Evolutionary conservation across 176 grass and related monocot genomes (phyloP).

Genomic region (Thinopyrum elongatum): DNA sequence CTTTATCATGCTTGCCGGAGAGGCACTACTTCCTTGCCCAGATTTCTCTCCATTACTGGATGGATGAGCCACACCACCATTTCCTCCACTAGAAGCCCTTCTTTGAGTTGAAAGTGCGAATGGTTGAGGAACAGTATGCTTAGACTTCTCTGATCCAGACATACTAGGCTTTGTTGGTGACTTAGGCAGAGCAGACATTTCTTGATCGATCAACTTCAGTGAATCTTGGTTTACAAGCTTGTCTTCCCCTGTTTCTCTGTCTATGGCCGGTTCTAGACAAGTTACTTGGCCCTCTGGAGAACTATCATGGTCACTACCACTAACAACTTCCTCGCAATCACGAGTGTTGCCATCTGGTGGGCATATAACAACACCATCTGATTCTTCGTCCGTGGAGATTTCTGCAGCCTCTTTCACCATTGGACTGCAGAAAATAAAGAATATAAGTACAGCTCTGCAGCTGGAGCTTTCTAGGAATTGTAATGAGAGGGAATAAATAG

Average conservation of each 20-base stretch:
- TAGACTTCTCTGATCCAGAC: slow-evolving; percentile 42
- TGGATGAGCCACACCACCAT: slow-evolving; percentile 32
- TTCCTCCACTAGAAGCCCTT: slow-evolving; percentile 37
- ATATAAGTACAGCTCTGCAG: slow-evolving; percentile 31
- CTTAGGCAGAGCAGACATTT: slow-evolving; percentile 32
- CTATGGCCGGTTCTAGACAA: slow-evolving; percentile 27
- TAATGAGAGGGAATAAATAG: slow-evolving; percentile 1
- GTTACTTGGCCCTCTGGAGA: slow-evolving; percentile 27
- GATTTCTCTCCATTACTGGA: slow-evolving; percentile 41
- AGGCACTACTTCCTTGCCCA: slow-evolving; percentile 29
- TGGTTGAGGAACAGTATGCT: slow-evolving; percentile 57
- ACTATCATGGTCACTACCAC: slow-evolving; percentile 31
- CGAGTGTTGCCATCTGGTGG: slow-evolving; percentile 39
- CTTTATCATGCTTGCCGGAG: slow-evolving; percentile 42
- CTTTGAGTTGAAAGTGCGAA: slow-evolving; percentile 62
- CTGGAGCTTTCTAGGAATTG: slow-evolving; percentile 7
- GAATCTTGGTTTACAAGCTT: slow-evolving; percentile 49
- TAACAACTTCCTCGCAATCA: slow-evolving; percentile 33
- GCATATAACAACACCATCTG: slow-evolving; percentile 50
- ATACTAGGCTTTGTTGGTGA: slow-evolving; percentile 47
- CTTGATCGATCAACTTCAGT: slow-evolving; percentile 51
- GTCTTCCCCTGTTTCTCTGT: slow-evolving; percentile 45
- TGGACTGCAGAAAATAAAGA: slow-evolving; percentile 39
- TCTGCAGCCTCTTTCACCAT: slow-evolving; percentile 66
- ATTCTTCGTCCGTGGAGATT: slow-evolving; percentile 62